Evolutionary conservation across 2,329 filamentous ascomycete species (phyloP).

Genomic region (Ophiocordyceps camponoti-leonardi): DNA sequence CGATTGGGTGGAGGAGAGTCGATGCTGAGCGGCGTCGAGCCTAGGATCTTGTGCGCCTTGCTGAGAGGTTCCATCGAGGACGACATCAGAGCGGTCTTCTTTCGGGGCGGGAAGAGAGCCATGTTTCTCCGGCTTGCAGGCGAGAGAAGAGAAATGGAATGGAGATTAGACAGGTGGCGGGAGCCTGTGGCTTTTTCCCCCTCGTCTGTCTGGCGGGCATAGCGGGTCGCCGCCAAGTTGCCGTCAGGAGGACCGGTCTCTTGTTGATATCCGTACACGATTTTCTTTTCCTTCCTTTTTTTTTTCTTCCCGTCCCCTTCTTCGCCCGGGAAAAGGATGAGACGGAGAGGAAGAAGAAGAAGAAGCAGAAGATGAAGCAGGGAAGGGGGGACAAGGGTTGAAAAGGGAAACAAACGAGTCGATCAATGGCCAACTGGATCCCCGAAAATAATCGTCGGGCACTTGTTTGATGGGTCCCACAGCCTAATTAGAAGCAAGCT

Average conservation of each 20-base stretch:
- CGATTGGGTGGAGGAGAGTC: slow-evolving; percentile 20
- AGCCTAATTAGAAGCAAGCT: slow-evolving; percentile 8
- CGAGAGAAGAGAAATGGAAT: background rate
- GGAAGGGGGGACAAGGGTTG: background rate
- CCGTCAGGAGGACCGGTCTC: background rate
- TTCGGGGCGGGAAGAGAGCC: slow-evolving; percentile 32
- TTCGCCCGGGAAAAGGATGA: too few species aligned
- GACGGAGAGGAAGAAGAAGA: background rate
- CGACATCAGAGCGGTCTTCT: slow-evolving; percentile 14
- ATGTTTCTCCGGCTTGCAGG: slow-evolving; percentile 5
- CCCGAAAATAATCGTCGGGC: slow-evolving; percentile 1
- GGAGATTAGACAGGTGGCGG: background rate
- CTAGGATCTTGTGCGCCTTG: slow-evolving; percentile 34
- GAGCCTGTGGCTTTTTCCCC: background rate
- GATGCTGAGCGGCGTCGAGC: slow-evolving; percentile 25
- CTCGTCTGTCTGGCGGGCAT: background rate
- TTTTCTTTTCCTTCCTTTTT: too few species aligned
- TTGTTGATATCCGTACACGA: background rate
- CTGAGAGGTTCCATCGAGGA: slow-evolving; percentile 21
- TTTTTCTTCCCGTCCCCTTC: too few species aligned
- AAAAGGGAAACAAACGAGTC: slow-evolving; percentile 1
- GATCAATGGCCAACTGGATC: background rate
- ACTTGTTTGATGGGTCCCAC: slow-evolving; percentile 3
- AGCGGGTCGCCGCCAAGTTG: background rate
- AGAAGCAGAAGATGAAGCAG: slow-evolving; percentile 1